Evolutionary conservation across 2,329 filamentous ascomycete species (phyloP).

Genomic region (Magnaporthales sp.): DNA sequence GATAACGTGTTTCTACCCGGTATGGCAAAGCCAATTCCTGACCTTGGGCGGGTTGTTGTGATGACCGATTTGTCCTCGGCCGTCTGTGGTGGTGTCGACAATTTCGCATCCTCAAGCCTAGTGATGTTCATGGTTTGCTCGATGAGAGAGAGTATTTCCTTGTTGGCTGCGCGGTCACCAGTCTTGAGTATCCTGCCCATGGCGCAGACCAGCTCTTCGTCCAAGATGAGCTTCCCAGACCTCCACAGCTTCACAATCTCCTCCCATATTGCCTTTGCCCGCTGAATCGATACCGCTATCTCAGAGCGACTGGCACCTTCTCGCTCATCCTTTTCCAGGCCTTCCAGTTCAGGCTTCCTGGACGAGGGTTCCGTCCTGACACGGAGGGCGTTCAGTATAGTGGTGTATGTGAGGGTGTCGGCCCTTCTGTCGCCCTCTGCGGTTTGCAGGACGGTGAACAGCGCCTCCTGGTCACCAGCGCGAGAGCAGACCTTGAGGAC

Average conservation of each 20-base stretch:
- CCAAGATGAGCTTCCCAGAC: slow-evolving; percentile 59
- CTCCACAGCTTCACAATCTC: slow-evolving; percentile 73
- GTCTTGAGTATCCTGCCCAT: slow-evolving; percentile 75
- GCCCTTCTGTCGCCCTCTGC: slow-evolving; percentile 59
- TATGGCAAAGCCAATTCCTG: slow-evolving; percentile 23
- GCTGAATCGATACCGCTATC: slow-evolving; percentile 42
- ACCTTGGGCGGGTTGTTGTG: neutral
- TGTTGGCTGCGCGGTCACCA: slow-evolving; percentile 53
- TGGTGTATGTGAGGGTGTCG: slow-evolving; percentile 69
- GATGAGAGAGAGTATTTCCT: slow-evolving; percentile 66
- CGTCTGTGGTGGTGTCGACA: slow-evolving; percentile 3
- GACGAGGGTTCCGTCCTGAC: slow-evolving; percentile 27
- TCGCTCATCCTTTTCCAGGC: slow-evolving; percentile 1
- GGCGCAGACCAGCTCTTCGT: slow-evolving; percentile 68
- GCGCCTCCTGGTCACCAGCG: slow-evolving; percentile 65
- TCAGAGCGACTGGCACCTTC: slow-evolving; percentile 13
- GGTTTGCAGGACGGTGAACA: slow-evolving; percentile 69
- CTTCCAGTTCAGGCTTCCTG: slow-evolving; percentile 8
- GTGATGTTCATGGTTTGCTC: slow-evolving; percentile 75
- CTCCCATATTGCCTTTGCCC: slow-evolving; percentile 70
- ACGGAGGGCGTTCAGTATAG: slow-evolving; percentile 70
- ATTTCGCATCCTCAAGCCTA: slow-evolving; percentile 30
- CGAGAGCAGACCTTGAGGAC: slow-evolving; percentile 74
- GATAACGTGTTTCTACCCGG: slow-evolving; percentile 55
- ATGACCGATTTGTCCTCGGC: neutral